A percentile compares a stretch with the other conserved stretches of the same genome.
phyloP scores from a whole-genome alignment of 148 eudicot genomes.

The Dianthus caryophyllus region DNA sequence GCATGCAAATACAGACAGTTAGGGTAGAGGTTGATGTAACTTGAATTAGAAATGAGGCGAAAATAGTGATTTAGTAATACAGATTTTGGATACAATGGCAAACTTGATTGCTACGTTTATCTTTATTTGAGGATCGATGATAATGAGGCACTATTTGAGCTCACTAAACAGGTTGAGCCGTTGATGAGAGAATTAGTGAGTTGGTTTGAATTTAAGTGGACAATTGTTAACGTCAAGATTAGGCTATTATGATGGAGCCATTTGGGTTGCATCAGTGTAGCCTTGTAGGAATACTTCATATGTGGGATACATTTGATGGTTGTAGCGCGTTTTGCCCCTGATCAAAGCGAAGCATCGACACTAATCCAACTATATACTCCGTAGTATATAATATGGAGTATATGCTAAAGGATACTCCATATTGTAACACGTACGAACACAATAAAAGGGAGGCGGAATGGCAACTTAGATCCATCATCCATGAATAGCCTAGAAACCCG shows the following conservation, averaged over 20 bases:
- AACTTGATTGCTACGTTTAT: background rate
- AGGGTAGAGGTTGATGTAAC: background rate
- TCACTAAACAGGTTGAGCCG: background rate
- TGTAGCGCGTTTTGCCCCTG: background rate
- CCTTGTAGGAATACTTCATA: background rate
- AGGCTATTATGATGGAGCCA: background rate
- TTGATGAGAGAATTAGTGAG: background rate
- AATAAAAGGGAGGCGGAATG: no score
- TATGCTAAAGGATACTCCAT: background rate
- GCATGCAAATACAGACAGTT: background rate
- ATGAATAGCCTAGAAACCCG: background rate
- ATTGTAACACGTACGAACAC: background rate
- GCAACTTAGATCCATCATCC: background rate
- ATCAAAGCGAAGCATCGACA: background rate
- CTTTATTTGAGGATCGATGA: no score
- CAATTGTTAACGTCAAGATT: background rate
- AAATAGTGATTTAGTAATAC: background rate
- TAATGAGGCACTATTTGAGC: background rate
- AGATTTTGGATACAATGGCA: background rate
- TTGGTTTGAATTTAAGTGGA: background rate
- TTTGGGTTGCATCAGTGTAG: background rate
- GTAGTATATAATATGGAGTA: no score
- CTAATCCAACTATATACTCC: no score
- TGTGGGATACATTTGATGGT: background rate
- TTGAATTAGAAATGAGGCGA: background rate